Base-by-base conservation (phyloP, 2,329 filamentous ascomycete species). In the Pseudodiploospora longispora region DNA sequence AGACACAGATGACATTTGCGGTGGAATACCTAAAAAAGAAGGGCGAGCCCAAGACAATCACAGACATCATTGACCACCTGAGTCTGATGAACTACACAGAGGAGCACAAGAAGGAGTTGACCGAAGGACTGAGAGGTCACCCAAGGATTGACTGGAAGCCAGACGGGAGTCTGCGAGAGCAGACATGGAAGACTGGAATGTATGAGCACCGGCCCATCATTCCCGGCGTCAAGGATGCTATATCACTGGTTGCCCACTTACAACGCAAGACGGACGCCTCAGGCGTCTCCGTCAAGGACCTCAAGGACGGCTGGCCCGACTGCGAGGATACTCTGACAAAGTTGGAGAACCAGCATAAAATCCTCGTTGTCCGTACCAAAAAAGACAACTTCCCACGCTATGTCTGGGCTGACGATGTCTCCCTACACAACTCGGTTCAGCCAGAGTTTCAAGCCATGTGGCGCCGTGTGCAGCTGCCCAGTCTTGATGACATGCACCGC, bases 261-360 rank as follows among this genome's bases (percentile, higher is more conserved):
- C 89, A 95, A 66, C 74, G 76, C 43, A 89, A 90, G 65, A 80
- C 79, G 42, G 89, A 89, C 47, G 86, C 87, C 2, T 81, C 84
- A 52, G 88, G 87, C 9, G 78, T 97, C 43, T 76, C 75, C 33
- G 87, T 97, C 50, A 89, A 88, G 62, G 89, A 96, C 56, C 76
- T 98, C 49, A 95, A 95, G 66, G 93, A 98, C 61, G 93, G 93
- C 50, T 98, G 93, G 93, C 82, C 84, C 27, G 83, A 84, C 55
- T 94, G 88, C 58, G 82, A 90, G 48, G 78, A 83, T 19, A 78
- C 85, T 7, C 85, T 98, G 60, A 78, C 85, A 50, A 73, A 78
- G 53, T 75, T 98, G 41, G 91, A 96, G 69, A 67, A 67, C 35
- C 78, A 86, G 60, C 83, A 90, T 58, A 83, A 84, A 63, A 74